These are phyloP conservation scores for Magnolia changhungtana DNA, from an alignment of 164 flowering plant species.

Conservation along the genomic window DNA sequence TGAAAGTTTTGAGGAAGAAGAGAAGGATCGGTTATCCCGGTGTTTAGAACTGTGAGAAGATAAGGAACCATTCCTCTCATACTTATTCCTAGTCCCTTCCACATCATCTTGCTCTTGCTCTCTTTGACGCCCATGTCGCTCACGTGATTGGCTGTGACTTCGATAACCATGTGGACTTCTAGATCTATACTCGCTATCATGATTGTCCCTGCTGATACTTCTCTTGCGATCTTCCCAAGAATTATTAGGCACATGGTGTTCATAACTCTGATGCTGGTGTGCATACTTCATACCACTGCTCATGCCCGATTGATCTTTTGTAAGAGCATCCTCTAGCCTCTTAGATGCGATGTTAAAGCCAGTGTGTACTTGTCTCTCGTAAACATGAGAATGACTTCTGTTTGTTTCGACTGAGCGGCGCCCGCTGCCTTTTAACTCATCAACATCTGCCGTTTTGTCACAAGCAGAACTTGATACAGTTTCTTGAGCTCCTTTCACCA, in stretches of 20 bases:
- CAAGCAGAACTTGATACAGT: conserved; percentile 20
- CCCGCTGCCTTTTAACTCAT: conserved; percentile 13
- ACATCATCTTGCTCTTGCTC: conserved; percentile 23
- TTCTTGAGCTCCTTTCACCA: conserved; percentile 41
- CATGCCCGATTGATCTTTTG: conserved; percentile 6
- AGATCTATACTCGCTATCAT: conserved; percentile 8
- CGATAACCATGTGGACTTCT: conserved; percentile 3
- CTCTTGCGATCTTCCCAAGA: conserved; percentile 21
- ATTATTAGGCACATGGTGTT: conserved; percentile 16
- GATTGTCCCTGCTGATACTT: conserved; percentile 16
- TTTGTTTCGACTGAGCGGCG: conserved; percentile 21
- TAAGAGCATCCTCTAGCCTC: conserved; percentile 7
- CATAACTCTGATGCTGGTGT: conserved; percentile 11
- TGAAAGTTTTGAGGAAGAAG: conserved; percentile 20
- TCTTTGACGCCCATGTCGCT: conserved; percentile 20
- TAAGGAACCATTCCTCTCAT: conserved; percentile 19
- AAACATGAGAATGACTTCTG: conserved; percentile 9
- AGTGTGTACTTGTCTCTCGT: conserved; percentile 15
- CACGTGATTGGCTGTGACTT: conserved; percentile 15
- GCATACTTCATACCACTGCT: conserved; percentile 7
- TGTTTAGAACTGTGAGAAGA: conserved; percentile 32
- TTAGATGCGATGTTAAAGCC: conserved; percentile 13
- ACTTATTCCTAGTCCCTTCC: conserved; percentile 19
- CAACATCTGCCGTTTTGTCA: conserved; percentile 9
- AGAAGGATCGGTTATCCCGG: conserved; percentile 26